These are phyloP conservation scores for Leccinum olivaceopallidum DNA, from an alignment of 768 basidiomycete genomes.

Conservation along the genomic window DNA sequence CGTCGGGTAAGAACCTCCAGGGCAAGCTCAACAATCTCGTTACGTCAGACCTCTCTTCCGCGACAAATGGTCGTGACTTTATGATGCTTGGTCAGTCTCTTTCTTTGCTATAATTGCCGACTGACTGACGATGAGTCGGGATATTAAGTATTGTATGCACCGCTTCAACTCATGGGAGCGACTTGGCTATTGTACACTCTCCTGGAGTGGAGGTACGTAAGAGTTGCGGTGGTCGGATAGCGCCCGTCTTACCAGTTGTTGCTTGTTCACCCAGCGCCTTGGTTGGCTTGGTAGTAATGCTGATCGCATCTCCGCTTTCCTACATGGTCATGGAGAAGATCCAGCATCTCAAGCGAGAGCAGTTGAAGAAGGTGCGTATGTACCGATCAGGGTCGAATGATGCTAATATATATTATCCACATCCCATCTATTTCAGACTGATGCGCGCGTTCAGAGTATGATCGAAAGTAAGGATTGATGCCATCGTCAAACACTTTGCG, in stretches of 20 bases:
- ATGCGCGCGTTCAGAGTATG: slow-evolving; percentile 4
- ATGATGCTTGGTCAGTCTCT: slow-evolving; percentile 1
- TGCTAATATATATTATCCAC: background rate
- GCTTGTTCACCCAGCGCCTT: background rate
- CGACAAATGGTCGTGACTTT: slow-evolving; percentile 4
- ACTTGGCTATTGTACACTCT: slow-evolving; percentile 6
- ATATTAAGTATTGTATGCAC: background rate
- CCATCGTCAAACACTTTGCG: background rate
- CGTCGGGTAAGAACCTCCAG: background rate
- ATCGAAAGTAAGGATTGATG: background rate
- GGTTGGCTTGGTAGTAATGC: slow-evolving; percentile 2
- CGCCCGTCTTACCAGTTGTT: background rate
- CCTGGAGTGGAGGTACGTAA: slow-evolving; percentile 2
- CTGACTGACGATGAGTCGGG: background rate
- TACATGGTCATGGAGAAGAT: slow-evolving; percentile 1
- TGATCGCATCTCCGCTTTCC: background rate
- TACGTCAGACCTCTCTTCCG: slow-evolving; percentile 1
- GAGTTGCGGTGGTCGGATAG: too few species aligned
- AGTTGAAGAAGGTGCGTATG: slow-evolving; percentile 1
- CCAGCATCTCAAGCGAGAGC: slow-evolving; percentile 1
- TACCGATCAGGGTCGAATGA: background rate
- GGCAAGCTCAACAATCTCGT: slow-evolving; percentile 7
- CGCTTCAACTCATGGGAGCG: slow-evolving; percentile 2
- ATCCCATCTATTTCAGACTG: background rate
- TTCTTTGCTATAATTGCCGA: background rate